A percentile compares a stretch with the other conserved stretches of the same genome.
phyloP scores from a whole-genome alignment of 257 asterid genomes.

The Ilex aquifolium region DNA sequence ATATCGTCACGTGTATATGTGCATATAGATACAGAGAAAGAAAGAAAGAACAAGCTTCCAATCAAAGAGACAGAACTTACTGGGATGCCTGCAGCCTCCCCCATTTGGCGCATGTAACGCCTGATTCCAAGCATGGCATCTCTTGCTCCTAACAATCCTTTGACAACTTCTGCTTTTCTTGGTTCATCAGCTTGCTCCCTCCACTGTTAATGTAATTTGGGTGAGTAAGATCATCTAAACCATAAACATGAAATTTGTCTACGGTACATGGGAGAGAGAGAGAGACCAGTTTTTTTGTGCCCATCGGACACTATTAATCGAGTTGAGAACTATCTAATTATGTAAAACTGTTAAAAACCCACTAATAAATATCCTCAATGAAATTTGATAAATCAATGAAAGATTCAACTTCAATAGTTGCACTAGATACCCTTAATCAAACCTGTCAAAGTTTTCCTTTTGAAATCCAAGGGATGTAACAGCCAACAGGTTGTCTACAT shows the following conservation, averaged over 20 bases:
- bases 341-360: too few species aligned
- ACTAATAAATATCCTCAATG: too few species aligned
- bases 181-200: slow-evolving; percentile 42
- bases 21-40: background rate
- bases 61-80: slow-evolving; percentile 34
- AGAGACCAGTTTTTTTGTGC: background rate
- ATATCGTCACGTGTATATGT: background rate
- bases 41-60: slow-evolving; percentile 6
- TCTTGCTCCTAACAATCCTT: slow-evolving; percentile 80
- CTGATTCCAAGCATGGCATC: slow-evolving; percentile 86
- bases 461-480: too few species aligned
- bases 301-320: too few species aligned
- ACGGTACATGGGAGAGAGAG: background rate
- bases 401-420: too few species aligned
- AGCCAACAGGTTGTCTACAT: too few species aligned
- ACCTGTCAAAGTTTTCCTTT: too few species aligned
- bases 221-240: slow-evolving; percentile 4
- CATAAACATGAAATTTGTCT: background rate
- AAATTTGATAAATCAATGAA: too few species aligned
- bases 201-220: slow-evolving; percentile 48
- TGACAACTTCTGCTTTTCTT: slow-evolving; percentile 44
- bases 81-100: slow-evolving; percentile 92
- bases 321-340: too few species aligned
- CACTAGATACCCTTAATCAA: too few species aligned
- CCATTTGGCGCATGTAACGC: slow-evolving; percentile 80